phyloP scores from a whole-genome alignment of 306 rosid species.

The Sechiopsis laciniata region DNA sequence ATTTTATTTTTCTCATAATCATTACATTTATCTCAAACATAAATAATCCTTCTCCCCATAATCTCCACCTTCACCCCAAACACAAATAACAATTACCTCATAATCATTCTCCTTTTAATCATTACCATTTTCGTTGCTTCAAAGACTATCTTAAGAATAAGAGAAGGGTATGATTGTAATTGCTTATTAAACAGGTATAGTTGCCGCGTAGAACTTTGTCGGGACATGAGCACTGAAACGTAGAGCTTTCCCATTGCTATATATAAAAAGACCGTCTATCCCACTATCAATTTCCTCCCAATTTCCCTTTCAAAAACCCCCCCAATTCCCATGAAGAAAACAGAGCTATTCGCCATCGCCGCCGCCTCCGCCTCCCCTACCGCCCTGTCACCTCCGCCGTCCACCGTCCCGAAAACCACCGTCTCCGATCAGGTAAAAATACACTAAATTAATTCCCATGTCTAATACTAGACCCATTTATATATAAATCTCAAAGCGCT shows the following conservation, averaged over 20 bases:
- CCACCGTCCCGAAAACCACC: slow-evolving; percentile 17
- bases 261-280: background rate
- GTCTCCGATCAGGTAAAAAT: slow-evolving; percentile 30
- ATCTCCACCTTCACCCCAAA: no score
- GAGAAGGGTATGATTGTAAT: no score
- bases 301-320: background rate
- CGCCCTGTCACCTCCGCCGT: slow-evolving; percentile 23
- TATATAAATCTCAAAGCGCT: background rate
- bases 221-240: background rate
- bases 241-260: background rate
- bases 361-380: slow-evolving; percentile 41
- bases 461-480: background rate
- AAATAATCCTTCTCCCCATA: no score
- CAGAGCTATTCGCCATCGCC: slow-evolving; percentile 36
- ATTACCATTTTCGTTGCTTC: no score
- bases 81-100: no score
- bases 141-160: no score
- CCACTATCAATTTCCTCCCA: slow-evolving; percentile 21
- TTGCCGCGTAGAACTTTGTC: slow-evolving; percentile 32
- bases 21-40: no score
- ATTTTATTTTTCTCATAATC: no score
- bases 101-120: no score
- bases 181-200: background rate
- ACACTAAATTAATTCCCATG: background rate
- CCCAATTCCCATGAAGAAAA: slow-evolving; percentile 32